Conservation (phyloP, 2,329 filamentous ascomycete genomes). For the Leptoxyphium fumago region DNA sequence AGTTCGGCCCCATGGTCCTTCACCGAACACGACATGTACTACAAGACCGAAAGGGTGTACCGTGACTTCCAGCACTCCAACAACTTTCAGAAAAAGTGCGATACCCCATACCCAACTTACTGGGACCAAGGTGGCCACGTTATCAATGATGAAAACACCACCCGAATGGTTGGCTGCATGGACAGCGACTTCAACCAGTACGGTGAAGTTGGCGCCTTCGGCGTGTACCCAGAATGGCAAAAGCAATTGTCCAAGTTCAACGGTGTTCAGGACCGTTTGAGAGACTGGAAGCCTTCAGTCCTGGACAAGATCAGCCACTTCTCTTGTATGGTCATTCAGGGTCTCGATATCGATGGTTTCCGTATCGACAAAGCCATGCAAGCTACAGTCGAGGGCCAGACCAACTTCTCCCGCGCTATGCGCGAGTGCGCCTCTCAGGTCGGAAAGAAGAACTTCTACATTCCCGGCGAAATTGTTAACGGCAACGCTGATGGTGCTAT, state of each 20-base stretch:
- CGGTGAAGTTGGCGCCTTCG: slow-evolving; percentile 49
- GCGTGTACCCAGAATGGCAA: slow-evolving; percentile 47
- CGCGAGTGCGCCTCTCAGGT: slow-evolving; percentile 41
- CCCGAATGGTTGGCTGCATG: slow-evolving; percentile 40
- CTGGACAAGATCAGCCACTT: slow-evolving; percentile 43
- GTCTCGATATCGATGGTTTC: slow-evolving; percentile 52
- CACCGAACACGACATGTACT: slow-evolving; percentile 42
- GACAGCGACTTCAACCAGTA: slow-evolving; percentile 51
- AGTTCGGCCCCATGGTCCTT: slow-evolving; percentile 39
- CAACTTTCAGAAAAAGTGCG: slow-evolving; percentile 32
- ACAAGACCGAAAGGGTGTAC: slow-evolving; percentile 40
- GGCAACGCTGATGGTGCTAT: slow-evolving; percentile 46
- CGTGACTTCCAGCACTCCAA: slow-evolving; percentile 44
- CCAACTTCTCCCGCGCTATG: slow-evolving; percentile 41
- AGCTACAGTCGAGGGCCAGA: slow-evolving; percentile 46
- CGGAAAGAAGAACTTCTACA: slow-evolving; percentile 49
- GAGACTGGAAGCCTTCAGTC: slow-evolving; percentile 48
- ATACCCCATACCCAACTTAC: slow-evolving; percentile 45
- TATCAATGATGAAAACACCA: slow-evolving; percentile 32
- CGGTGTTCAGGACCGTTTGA: slow-evolving; percentile 50
- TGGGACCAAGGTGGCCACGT: slow-evolving; percentile 44
- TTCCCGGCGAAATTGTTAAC: slow-evolving; percentile 49
- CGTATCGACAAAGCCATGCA: slow-evolving; percentile 54
- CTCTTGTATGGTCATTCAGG: slow-evolving; percentile 47
- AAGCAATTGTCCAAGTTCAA: slow-evolving; percentile 52